phyloP scores from a whole-genome alignment of 495 filamentous ascomycete species.

The Penicillium canescens region DNA sequence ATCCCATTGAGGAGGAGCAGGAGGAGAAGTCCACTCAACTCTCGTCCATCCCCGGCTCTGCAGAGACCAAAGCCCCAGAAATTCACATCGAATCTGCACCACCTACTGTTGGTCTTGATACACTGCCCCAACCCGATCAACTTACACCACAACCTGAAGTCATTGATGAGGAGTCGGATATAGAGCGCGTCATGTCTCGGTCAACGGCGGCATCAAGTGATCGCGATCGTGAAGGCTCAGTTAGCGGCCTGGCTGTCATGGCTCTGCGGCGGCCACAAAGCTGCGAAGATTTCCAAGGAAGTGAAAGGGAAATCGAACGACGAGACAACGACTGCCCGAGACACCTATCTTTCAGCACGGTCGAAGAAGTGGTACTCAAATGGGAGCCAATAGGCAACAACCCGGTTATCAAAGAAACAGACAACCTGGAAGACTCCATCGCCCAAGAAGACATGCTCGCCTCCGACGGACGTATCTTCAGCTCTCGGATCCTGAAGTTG shows the following conservation, averaged over 20 bases:
- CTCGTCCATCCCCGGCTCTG: constrained; percentile 7
- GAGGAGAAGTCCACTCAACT: constrained; percentile 8
- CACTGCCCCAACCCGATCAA: constrained; percentile 16
- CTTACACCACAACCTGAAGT: constrained; percentile 13
- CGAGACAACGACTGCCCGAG: constrained; percentile 61
- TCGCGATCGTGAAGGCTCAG: constrained; percentile 19
- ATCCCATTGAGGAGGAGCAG: constrained; percentile 17
- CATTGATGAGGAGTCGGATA: constrained; percentile 32
- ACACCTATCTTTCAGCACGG: constrained; percentile 82
- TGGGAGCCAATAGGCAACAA: constrained; percentile 57
- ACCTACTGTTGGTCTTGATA: constrained; percentile 18
- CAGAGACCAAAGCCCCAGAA: constrained; percentile 32
- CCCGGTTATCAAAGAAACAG: constrained; percentile 28
- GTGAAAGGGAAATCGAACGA: constrained; percentile 21
- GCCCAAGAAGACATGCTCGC: constrained; percentile 50
- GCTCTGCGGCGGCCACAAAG: constrained; percentile 49
- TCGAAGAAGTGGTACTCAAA: constrained; percentile 80
- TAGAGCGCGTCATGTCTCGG: constrained; percentile 31
- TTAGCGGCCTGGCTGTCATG: constrained; percentile 29
- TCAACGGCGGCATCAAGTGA: constrained; percentile 40
- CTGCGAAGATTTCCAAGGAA: constrained; percentile 30
- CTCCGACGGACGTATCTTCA: constrained; percentile 63
- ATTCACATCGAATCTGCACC: constrained; percentile 36
- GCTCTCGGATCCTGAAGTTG: constrained; percentile 47
- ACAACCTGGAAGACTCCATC: constrained; percentile 43